phyloP scores from a whole-genome alignment of 495 filamentous ascomycete species.

The Penicillium diatomitis region DNA sequence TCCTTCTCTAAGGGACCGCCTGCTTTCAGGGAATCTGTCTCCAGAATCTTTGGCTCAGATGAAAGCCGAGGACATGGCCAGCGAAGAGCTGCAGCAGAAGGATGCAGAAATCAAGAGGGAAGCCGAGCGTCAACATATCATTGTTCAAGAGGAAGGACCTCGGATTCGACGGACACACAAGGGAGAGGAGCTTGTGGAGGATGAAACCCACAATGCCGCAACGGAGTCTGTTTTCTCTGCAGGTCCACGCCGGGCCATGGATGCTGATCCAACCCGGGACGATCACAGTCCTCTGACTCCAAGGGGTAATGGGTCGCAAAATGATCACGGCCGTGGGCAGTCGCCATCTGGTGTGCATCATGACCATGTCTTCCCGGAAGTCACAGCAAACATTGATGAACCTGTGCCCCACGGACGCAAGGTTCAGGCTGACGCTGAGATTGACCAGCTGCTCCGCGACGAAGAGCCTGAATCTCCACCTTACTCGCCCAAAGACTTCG shows the following conservation, averaged over 20 bases:
- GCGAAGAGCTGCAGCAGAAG: conserved; percentile 76
- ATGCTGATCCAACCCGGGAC: conserved; percentile 29
- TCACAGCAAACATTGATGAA: conserved; percentile 32
- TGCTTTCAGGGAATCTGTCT: conserved; percentile 61
- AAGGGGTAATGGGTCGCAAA: conserved; percentile 19
- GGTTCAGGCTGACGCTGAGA: conserved; percentile 71
- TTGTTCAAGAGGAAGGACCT: conserved; percentile 74
- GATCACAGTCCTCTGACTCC: conserved; percentile 28
- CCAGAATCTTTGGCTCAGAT: conserved; percentile 70
- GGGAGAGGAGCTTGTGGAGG: conserved; percentile 82
- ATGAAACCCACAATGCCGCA: conserved; percentile 41
- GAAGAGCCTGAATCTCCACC: conserved; percentile 76
- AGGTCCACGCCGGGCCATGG: conserved; percentile 28
- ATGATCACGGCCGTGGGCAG: conserved; percentile 14
- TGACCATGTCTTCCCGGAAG: conserved; percentile 38
- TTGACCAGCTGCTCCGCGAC: conserved; percentile 81
- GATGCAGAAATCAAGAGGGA: conserved; percentile 65
- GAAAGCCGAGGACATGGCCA: conserved; percentile 81
- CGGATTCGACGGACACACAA: conserved; percentile 88
- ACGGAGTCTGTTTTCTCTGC: conserved; percentile 43
- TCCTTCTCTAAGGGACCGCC: conserved; percentile 60
- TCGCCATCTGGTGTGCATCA: conserved; percentile 30
- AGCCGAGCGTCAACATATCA: conserved; percentile 78
- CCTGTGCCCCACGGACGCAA: conserved; percentile 28
- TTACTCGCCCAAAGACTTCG: conserved; percentile 71